Evolutionary conservation across 2,329 filamentous ascomycete genomes (phyloP), one percentile per base, ranked within the genome.

Genomic region (Hansfordia pulvinata): DNA sequence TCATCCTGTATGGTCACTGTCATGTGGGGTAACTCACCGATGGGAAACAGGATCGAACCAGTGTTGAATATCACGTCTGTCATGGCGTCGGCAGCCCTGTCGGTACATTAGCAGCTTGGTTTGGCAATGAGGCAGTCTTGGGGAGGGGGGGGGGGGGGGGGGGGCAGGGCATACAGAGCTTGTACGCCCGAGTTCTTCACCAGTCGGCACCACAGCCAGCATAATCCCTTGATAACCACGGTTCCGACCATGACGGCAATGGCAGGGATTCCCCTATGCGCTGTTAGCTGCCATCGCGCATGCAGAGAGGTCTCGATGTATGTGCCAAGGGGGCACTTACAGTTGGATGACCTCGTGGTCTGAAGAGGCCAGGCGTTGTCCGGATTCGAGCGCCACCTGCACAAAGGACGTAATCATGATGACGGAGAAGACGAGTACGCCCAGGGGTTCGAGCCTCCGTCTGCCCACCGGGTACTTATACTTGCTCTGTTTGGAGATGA

Each of bases 1-100:
- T 38, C 34, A 32, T 11, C 10, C 24, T 28, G 13, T 29, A 24
- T 21, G 6, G 8, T 10, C 23, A 11, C n/a, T 30, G 24, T 10
- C 2, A 16, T 15, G 16, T 16, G 13, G 17, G 14, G 11, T 5
- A 6, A 50, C 59, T 36, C 50, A 70, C 66, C 42, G 7, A 92
- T 69, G 2, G 85, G 85, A 45, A 93, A 93, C 14, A 90, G 64
- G 43, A 93, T 90, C 36, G 79, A 85, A 42, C 90, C 88, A 1
- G 71, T 72, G 53, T 93, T 93, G 66, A 93, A 93, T 17, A 93
- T 74, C 16, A 93, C 80, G 43, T 93, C 81, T 0, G 81, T 78
- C 43, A 62, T 57, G 27, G 62, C 62, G 34, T 67, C 62, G 16
- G 64, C 57, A 18, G 62, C 62, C 28, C 58, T 62, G 28, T 6